Evolutionary conservation across 352 stramenopile genomes (phyloP).

Genomic region (Phytophthora pluvialis): DNA sequence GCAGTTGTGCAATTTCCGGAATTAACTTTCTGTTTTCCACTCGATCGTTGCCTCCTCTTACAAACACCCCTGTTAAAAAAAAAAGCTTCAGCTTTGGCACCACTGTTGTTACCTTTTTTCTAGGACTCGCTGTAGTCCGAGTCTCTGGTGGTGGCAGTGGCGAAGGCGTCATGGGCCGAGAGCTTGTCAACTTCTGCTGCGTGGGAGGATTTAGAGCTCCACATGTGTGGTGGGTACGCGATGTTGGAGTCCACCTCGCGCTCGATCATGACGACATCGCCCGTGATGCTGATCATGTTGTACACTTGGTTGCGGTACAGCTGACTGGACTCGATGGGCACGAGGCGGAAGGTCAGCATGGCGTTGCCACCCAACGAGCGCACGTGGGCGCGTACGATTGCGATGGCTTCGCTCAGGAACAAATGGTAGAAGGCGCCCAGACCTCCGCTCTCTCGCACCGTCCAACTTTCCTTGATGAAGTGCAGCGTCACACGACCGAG

Average conservation of each 20-base stretch:
- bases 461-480: conserved; percentile 93
- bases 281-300: conserved; percentile 93
- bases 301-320: conserved; percentile 91
- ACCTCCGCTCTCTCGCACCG: conserved; percentile 84
- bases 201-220: conserved; percentile 39
- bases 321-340: conserved; percentile 89
- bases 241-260: conserved; percentile 52
- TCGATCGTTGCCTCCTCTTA: too few relatives aligned
- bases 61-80: too few relatives aligned
- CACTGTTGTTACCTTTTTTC: background rate
- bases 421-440: conserved; percentile 89
- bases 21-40: too few relatives aligned
- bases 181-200: conserved; percentile 20
- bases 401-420: conserved; percentile 89
- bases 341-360: conserved; percentile 87
- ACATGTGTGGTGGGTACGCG: conserved; percentile 35
- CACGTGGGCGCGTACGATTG: conserved; percentile 86
- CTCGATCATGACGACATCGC: conserved; percentile 85
- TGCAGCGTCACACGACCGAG: conserved; percentile 88
- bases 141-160: conserved; percentile 14
- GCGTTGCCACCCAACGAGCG: conserved; percentile 84
- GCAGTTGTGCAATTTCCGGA: too few relatives aligned
- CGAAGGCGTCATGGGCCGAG: conserved; percentile 23
- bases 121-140: conserved; percentile 1
- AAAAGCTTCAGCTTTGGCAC: background rate